Evolutionary conservation across 768 basidiomycete genomes (phyloP), one percentile per base, ranked within the genome.

Genomic region (Kwoniella bestiolae): DNA sequence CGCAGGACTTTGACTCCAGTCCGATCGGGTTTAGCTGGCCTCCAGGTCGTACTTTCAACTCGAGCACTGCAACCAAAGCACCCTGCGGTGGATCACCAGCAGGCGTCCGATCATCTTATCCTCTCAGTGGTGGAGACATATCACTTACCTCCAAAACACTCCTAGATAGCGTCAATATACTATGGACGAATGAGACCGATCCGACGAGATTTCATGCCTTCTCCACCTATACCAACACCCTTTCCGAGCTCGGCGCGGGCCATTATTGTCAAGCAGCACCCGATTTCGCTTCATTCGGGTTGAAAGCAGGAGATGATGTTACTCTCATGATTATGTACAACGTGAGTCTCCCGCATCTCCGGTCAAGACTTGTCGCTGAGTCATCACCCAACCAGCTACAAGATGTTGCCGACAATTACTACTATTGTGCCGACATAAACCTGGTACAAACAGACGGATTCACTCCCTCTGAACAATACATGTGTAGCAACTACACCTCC

Each of bases 401-500:
- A n/a, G 66, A 56, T 34, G 28, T 46, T 32, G 23, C 31, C 16
- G 56, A 52, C 31, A 55, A 67, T 50, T 63, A 53, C 44, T 73
- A 71, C 60, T 61, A 70, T 34, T 76, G 74, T 34, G 74, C 74
- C 53, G 74, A 76, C 49, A 59, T 76, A 56, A 69, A 35, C 8
- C 65, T 76, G 14, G 68, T 72, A 35, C 61, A 46, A 1, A 12
- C 69, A 3, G 49, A 60, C 31, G 44, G 32, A 3, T 73, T 60
- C 38, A 62, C 60, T 41, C 35, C 66, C 1, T 53, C 61, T 16
- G 58, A 63, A 21, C n/a, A 59, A 12, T 73, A 71, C 56, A 61
- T 63, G 28, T 76, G 74, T 67, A 55, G 52, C 12, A 76, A 76
- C 63, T 52, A 61, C 51, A 73, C 74, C 11, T 52, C 62, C 16